A percentile compares a stretch with the other conserved stretches of the same genome.
Conservation (phyloP, 1,284 basidiomycete genomes). For the Ustilago loliicola region DNA sequence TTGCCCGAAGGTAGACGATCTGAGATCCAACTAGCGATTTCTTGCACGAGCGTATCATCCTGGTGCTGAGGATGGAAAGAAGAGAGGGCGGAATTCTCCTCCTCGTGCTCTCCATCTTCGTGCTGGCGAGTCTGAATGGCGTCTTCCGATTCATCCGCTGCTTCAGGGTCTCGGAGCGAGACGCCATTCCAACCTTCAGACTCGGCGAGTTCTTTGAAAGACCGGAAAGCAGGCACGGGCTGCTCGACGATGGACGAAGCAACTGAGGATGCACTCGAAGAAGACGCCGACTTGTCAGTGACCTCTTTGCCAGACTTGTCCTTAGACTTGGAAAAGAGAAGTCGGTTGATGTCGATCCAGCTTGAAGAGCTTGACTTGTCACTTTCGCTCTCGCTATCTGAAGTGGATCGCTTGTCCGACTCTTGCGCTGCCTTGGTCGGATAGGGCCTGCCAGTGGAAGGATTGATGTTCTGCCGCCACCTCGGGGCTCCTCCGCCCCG, state of each 20-base stretch:
- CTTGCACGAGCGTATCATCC: conserved; percentile 55
- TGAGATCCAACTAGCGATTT: conserved; percentile 65
- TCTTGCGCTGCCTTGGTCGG: conserved; percentile 30
- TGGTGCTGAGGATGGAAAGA: conserved; percentile 46
- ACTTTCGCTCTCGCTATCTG: neutral
- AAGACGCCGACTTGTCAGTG: neutral
- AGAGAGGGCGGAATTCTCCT: conserved; percentile 25
- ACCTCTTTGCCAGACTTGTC: conserved; percentile 2
- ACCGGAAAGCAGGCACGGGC: conserved; percentile 22
- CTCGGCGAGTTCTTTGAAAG: conserved; percentile 34
- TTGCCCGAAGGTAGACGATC: conserved; percentile 62
- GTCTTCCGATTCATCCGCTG: conserved; percentile 14
- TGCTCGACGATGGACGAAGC: neutral
- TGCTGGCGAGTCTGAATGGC: conserved; percentile 3
- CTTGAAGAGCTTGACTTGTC: conserved; percentile 24
- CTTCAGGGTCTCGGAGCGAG: conserved; percentile 39
- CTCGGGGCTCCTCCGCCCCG: conserved; percentile 78
- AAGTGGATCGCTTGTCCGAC: conserved; percentile 14
- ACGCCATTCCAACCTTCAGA: conserved; percentile 45
- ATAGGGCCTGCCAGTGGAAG: conserved; percentile 59
- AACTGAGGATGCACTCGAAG: neutral
- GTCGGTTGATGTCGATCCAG: conserved; percentile 63
- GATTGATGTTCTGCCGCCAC: conserved; percentile 64
- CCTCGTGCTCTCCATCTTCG: conserved; percentile 24
- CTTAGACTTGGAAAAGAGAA: conserved; percentile 51